Evolutionary conservation across 2,329 filamentous ascomycete genomes (phyloP), one percentile per base, ranked within the genome.

Genomic region (Tolypocladium pustulatum): DNA sequence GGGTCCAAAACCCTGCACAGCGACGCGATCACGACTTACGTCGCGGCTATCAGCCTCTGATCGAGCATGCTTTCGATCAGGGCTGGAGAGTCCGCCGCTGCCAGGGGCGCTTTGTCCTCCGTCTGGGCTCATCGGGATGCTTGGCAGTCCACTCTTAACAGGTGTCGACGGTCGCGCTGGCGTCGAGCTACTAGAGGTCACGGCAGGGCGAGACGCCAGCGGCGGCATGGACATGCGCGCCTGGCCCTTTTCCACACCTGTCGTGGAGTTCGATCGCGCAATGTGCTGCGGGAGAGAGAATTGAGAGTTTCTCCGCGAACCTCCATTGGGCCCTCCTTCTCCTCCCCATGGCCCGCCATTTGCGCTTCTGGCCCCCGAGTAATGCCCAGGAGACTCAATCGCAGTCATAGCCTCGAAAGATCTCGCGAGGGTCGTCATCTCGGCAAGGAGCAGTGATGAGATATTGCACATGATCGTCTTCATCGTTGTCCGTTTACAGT

Each of bases 141-240:
- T 77, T 1, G 81, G 76, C 4, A 78, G 66, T 1, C 75, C 76
- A 56, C 78, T 80, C 41, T 76, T 77, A 10, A 76, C 73, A 0
- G 81, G 79, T 0, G 81, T 81, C 0, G 81, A 78, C 1, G 81
- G 78, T 12, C 81, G 72, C 0, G 70, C 73, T 2, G 80, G 77
- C 0, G 76, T 78, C 4, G 80, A 76, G 56, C 69, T 76, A 61
- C 68, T 74, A 0, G 78, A 78, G 2, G 72, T 75, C 52, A 77
- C 74, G 6, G 71, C 74, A 2, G 68, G 64, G 3, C 69, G 65
- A 69, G 81, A 73, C 65, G 82, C 77, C 25, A 82, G 81, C 17
- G 89, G 85, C 69, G 88, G 90, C 86, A 93, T 89, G 1, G 90
- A 93, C 88, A 93, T 91, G 61, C 90, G 86, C 60, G 83, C 78